phyloP scores from a whole-genome alignment of 768 basidiomycete species.

The Podaxis sp. region DNA sequence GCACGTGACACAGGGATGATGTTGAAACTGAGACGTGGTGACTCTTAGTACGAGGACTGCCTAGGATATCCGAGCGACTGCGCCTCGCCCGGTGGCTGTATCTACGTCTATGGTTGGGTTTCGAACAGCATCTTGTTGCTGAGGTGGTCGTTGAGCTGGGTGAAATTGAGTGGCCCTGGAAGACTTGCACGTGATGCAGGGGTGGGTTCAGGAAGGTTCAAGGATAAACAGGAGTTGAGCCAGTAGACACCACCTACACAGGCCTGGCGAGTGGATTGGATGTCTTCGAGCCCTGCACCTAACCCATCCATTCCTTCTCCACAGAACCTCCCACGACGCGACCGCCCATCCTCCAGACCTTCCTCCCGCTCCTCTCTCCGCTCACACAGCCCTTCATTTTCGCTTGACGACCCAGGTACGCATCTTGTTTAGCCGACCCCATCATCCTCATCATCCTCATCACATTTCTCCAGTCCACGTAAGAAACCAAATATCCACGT shows the following conservation, averaged over 20 bases:
- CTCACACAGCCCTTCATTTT: constrained; percentile 55
- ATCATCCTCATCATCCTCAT: background rate
- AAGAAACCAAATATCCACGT: constrained; percentile 75
- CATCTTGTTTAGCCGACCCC: constrained; percentile 13
- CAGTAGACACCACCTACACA: background rate
- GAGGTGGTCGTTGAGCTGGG: no score
- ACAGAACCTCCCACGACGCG: constrained; percentile 30
- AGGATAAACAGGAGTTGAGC: background rate
- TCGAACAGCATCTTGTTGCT: no score
- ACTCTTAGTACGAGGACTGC: no score
- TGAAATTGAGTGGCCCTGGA: no score
- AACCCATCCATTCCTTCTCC: background rate
- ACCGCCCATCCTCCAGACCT: constrained; percentile 40
- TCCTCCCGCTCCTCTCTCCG: constrained; percentile 44
- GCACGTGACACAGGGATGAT: background rate
- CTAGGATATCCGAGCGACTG: no score
- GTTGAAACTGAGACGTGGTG: no score
- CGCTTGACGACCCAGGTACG: constrained; percentile 69
- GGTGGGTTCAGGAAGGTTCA: background rate
- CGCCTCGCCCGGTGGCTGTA: no score
- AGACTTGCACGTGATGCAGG: background rate
- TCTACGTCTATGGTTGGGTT: no score
- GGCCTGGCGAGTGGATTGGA: constrained; percentile 22
- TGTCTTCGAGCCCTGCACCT: constrained; percentile 33
- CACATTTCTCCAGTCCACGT: constrained; percentile 53